Evolutionary conservation across 202 grass and related monocot species (phyloP), one percentile per base, ranked within the genome.

Genomic region (Saccharum hybrid): DNA sequence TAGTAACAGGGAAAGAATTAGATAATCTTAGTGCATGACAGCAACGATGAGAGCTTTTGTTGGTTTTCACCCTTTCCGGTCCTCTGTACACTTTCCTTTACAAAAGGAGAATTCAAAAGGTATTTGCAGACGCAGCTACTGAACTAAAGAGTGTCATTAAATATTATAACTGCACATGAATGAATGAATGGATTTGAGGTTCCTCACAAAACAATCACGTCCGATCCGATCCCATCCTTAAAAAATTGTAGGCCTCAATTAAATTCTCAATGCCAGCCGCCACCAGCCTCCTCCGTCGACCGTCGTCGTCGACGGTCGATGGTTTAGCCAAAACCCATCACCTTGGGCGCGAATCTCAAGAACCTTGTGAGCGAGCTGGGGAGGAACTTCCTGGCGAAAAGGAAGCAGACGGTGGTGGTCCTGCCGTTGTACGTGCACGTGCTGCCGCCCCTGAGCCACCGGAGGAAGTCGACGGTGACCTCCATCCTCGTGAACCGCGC

Each of bases 371-470:
- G 87, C 12, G 90, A 87, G 66, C 90, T 96, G 10, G 93, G 93
- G 63, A 77, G 21, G 39, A 96, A 96, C 83, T 96, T 96, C 78
- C 93, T 89, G 0, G 93, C 93, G 42, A 96, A 96, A 8, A 96
- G 56, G 76, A 96, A 92, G 83, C 93, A 96, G 3, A 92, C 48
- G 2, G 41, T 87, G 16, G 86, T 92, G 0, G 69, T 38, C 30
- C 68, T 31, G 33, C 93, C 93, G 11, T 92, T 96, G 56, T 92
- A 92, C 0, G 59, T 75, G 70, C 93, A 96, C 3, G 80, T 76
- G 12, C 12, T 65, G 8, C 85, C 88, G 12, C 65, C n/a, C 54
- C 93, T 88, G 18, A 96, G 78, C 93, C 83, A 86, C 21, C 68
- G 49, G 9, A 96, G 85, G 74, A 96, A 87, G 0, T 90, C 86